These are phyloP conservation scores for Dictyostelium discoideum DNA, from an alignment of 78 protist genomes.

Conservation along the genomic window dicty_2.7 NC_007088.5:42001-42500, in stretches of 20 bases:
- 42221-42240: neutral
- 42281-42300: constrained; percentile 75
- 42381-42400: constrained; percentile 82
- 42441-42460: constrained; percentile 78
- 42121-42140: constrained; percentile 70
- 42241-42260: constrained; percentile 43
- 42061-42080: constrained; percentile 78
- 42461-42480: constrained; percentile 6
- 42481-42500: constrained; percentile 25
- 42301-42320: constrained; percentile 51
- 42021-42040: constrained; percentile 92
- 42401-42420: constrained; percentile 83
- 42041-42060: constrained; percentile 84
- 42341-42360: constrained; percentile 88
- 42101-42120: constrained; percentile 93
- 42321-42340: constrained; percentile 84
- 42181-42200: constrained; percentile 86
- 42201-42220: constrained; percentile 85
- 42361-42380: constrained; percentile 85
- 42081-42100: constrained; percentile 77
- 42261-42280: constrained; percentile 72
- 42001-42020: constrained; percentile 46
- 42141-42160: constrained; percentile 53
- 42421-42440: constrained; percentile 1
- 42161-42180: constrained; percentile 90